phyloP scores from a whole-genome alignment of 345 rosid genomes.

The Eucalyptus brandiana region DNA sequence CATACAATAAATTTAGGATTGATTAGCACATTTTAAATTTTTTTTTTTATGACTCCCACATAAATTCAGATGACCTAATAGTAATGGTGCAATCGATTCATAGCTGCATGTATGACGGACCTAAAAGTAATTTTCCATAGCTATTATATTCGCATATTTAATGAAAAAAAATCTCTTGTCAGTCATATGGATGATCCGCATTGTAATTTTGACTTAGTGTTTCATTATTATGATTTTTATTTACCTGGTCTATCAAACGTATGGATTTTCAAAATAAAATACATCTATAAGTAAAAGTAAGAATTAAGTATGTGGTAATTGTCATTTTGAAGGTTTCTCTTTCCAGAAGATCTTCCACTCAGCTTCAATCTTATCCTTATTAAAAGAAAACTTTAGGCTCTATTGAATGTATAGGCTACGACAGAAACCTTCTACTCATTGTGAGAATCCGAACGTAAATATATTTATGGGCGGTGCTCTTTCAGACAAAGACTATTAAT shows the following conservation, averaged over 20 bases:
- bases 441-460: background rate
- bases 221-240: background rate
- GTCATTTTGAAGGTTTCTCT: background rate
- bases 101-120: background rate
- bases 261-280: background rate
- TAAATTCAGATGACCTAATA: background rate
- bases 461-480: background rate
- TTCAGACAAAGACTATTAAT: background rate
- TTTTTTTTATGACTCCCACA: background rate
- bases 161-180: background rate
- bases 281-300: background rate
- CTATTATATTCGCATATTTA: background rate
- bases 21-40: background rate
- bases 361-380: background rate
- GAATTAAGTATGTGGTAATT: background rate
- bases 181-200: background rate
- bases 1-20: background rate
- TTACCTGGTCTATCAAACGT: background rate
- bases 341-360: background rate
- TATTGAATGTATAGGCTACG: background rate
- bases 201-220: background rate
- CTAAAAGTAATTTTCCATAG: background rate
- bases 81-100: background rate
- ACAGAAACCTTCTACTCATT: background rate
- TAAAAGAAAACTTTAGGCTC: background rate